Percentiles rank a stretch among this genome's conserved stretches.
Conservation (phyloP, 257 asterid genomes). For the Nicotiana noctiflora region DNA sequence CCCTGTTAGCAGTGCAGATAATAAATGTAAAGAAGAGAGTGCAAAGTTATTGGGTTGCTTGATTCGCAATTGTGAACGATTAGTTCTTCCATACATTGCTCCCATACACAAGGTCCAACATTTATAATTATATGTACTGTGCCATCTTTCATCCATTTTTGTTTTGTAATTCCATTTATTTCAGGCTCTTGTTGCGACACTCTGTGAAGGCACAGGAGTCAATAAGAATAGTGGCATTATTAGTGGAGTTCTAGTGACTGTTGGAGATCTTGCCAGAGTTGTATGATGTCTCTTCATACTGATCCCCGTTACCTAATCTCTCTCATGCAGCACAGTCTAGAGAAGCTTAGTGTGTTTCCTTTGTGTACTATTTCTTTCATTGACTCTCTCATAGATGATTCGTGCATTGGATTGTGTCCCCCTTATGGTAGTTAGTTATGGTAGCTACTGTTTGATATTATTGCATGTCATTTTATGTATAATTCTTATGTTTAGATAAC, state of each 20-base stretch:
- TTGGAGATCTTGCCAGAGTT: constrained; percentile 99
- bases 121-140: neutral
- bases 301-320: neutral
- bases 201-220: constrained; percentile 88
- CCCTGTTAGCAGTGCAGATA: constrained; percentile 81
- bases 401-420: too few relatives aligned
- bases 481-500: too few relatives aligned
- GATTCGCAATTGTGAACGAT: constrained; percentile 93
- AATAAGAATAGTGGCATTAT: constrained; percentile 90
- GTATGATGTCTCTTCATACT: constrained; percentile 41
- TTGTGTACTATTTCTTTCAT: neutral
- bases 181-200: constrained; percentile 94
- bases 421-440: too few relatives aligned
- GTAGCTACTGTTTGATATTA: too few relatives aligned
- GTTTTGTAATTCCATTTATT: constrained; percentile 17
- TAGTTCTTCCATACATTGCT: constrained; percentile 88
- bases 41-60: constrained; percentile 96
- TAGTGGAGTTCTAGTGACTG: constrained; percentile 95
- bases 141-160: constrained; percentile 8
- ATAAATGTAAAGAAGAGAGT: constrained; percentile 98
- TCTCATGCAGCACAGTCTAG: neutral
- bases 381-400: too few relatives aligned
- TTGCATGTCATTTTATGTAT: too few relatives aligned
- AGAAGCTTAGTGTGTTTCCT: neutral
- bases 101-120: constrained; percentile 86